These are phyloP conservation scores for Fistulinella prunicolor DNA, from an alignment of 768 basidiomycete genomes.

Conservation along the genomic window DNA sequence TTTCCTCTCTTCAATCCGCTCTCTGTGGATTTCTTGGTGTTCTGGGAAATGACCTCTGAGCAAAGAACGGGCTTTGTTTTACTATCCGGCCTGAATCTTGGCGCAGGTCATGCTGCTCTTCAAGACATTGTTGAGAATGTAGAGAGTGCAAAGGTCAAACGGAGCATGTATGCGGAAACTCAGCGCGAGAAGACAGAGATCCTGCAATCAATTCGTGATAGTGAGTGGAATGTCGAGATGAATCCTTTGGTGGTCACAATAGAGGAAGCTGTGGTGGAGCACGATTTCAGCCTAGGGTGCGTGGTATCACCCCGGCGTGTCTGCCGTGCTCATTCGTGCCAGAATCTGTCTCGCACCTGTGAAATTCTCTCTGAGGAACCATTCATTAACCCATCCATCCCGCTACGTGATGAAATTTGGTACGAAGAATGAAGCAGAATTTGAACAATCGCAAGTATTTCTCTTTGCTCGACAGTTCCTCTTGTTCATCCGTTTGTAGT, in stretches of 20 bases:
- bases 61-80: conserved; percentile 59
- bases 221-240: conserved; percentile 78
- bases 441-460: conserved; percentile 22
- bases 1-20: conserved; percentile 82
- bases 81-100: conserved; percentile 57
- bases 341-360: conserved; percentile 59
- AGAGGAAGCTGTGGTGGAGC: conserved; percentile 44
- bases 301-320: conserved; percentile 25
- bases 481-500: conserved; percentile 29
- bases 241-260: conserved; percentile 62
- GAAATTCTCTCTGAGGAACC: conserved; percentile 62
- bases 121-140: conserved; percentile 57
- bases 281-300: conserved; percentile 73
- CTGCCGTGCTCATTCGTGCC: conserved; percentile 7
- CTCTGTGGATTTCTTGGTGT: conserved; percentile 68
- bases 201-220: conserved; percentile 60
- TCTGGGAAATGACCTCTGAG: conserved; percentile 69
- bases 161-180: conserved; percentile 93
- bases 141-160: conserved; percentile 61
- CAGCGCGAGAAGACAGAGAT: conserved; percentile 66
- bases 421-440: conserved; percentile 19
- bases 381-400: conserved; percentile 62
- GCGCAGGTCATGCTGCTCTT: conserved; percentile 67
- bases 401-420: conserved; percentile 55
- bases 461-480: not conserved